Evolutionary conservation across 352 stramenopile species (phyloP), one percentile per base, ranked within the genome.

Genomic region (Phytophthora colocasiae): DNA sequence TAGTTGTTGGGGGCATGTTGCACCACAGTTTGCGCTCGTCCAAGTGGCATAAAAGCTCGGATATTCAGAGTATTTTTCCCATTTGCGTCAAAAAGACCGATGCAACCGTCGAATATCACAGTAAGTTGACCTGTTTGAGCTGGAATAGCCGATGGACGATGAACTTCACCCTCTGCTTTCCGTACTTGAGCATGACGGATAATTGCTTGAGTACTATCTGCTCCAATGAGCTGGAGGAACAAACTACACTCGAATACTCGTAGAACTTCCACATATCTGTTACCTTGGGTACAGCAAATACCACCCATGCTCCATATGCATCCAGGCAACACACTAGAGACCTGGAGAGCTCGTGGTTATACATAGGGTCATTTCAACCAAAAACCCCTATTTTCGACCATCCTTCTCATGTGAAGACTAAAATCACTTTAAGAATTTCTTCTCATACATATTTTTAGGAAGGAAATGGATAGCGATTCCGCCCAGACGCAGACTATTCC

Each of bases 191-290:
- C 78, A 48, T 85, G 53, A 10, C 60, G 60, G 26, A 88, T 73
- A 17, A 90, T 76, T n/a, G 72, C 65, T 36, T 90, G 72, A 29
- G 69, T 70, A 15, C 77, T 73, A 34, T 89, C 78, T 11, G 67
- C 63, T 14, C 80, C 80, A 39, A 92, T 86, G 34, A 92, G 70
- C 34, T 87, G 78, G 45, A 92, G 66, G 40, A 92, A 78, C 17
- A 82, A 86, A 24, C 80, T 89, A 6, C 61, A 65, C 15, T 90
- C 80, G 46, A 87, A 92, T 11, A 92, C 59, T 19, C 61, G 61
- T 12, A 64, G 56, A 58, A 90, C 64, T 58, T 89, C 77, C 24
- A 71, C 58, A 19, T 45, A 54, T 63, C 57, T 57, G 43, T 71
- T 74, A 22, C 59, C 58, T 46, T 81, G 73, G 15, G 66, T 81